Base-by-base conservation (phyloP, 1,284 basidiomycete species). In the Polyporus tsugae region DNA sequence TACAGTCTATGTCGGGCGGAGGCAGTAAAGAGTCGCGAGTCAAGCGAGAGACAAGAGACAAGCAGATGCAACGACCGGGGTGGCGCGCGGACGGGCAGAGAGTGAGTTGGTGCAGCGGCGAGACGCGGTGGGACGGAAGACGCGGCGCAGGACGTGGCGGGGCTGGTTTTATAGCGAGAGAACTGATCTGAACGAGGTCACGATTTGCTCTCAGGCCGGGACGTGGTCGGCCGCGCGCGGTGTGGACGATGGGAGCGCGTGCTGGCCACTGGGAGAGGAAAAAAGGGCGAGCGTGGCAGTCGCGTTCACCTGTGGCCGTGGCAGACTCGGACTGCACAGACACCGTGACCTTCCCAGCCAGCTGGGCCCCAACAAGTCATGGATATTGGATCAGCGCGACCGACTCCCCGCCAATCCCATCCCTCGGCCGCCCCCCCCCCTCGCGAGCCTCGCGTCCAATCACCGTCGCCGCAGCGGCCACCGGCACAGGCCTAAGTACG, bases 391-490 rank as follows among this genome's bases (percentile, higher is more conserved):
- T 60, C 58, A 60, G 58, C 58, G 19, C 33, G 19, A 29, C 52
- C 29, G 49, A 52, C 42, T 35, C 64, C 15, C 36, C 57, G 57
- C 57, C 63, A 59, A 59, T 57, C 63, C 60, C 35, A 60, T 42
- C 41, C 53, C 42, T 7, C 33, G 22, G 35, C 61, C 57, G 44
- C 33, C 42, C 63, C 38, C 63, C 49, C 57, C 63, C 57, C 63
- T 65, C 58, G 52, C 53, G 53, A 29, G 15, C 57, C 63, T 41
- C 60, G 44, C 61, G 53, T 39, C 65, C 65, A 66, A 66, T 62
- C 64, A 41, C 19, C 13, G 53, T 38, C 65, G 22, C 44, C 44
- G 38, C n/a, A 22, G 38, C n/a, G 22, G 19, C 4, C 38, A 39
- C 7, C 36, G 46, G 35, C 36, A 39, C 58, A 17, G n/a, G 11